Conservation (phyloP, 2,329 filamentous ascomycete genomes). For the Colletotrichum caudatum region DNA sequence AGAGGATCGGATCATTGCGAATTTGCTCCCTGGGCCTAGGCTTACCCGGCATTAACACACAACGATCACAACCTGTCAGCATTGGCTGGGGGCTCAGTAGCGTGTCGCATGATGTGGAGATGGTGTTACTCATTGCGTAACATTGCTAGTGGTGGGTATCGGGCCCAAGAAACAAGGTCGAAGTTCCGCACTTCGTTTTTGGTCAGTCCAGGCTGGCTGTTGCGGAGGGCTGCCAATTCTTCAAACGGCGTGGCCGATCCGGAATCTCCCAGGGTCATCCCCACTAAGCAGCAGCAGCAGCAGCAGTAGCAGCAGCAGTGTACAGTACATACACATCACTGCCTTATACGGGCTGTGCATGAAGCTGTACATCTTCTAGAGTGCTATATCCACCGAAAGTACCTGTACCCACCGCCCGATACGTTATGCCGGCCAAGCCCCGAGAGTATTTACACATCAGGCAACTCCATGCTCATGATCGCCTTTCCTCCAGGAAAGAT, state of each 20-base stretch:
- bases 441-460: slow-evolving; percentile 1
- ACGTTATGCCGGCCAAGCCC: slow-evolving; percentile 10
- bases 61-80: slow-evolving; percentile 2
- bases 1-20: slow-evolving; percentile 17
- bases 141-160: slow-evolving; percentile 37
- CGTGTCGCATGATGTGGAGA: slow-evolving; percentile 38
- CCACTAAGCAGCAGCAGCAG: background rate
- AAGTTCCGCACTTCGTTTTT: slow-evolving; percentile 13
- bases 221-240: slow-evolving; percentile 23
- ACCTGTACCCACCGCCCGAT: background rate
- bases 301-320: background rate
- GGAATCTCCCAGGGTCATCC: slow-evolving; percentile 34
- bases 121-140: slow-evolving; percentile 28
- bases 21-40: slow-evolving; percentile 21
- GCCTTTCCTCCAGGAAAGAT: slow-evolving; percentile 2
- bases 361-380: background rate
- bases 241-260: slow-evolving; percentile 35
- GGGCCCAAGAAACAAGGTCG: slow-evolving; percentile 20
- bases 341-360: slow-evolving; percentile 1
- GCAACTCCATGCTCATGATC: slow-evolving; percentile 25
- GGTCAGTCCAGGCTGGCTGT: slow-evolving; percentile 2
- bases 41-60: slow-evolving; percentile 14
- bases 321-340: too few species aligned
- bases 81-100: slow-evolving; percentile 10
- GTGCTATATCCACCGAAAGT: slow-evolving; percentile 19